Conservation (phyloP, 2,329 filamentous ascomycete genomes). For the Parascedosporium putredinis region DNA sequence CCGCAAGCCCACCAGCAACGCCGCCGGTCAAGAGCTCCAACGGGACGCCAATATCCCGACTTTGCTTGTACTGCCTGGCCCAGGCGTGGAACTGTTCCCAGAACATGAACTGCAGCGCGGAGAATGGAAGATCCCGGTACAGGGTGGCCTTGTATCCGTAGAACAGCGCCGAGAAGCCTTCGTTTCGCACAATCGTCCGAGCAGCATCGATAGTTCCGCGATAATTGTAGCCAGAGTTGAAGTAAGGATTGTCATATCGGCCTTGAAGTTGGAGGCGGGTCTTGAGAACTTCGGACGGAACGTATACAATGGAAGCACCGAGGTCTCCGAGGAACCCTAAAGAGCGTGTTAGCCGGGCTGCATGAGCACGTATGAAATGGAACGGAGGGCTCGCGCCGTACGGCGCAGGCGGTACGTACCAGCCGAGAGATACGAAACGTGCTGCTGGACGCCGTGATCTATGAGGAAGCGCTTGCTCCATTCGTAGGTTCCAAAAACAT, state of each 20-base stretch:
- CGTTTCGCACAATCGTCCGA: constrained; percentile 70
- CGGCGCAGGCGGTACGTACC: constrained; percentile 45
- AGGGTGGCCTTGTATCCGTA: constrained; percentile 96
- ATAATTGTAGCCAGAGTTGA: constrained; percentile 94
- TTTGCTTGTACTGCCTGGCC: constrained; percentile 69
- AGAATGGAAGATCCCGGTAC: constrained; percentile 89
- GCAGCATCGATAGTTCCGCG: constrained; percentile 73
- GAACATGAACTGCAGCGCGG: constrained; percentile 92
- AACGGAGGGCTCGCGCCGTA: not conserved
- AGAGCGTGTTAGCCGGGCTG: constrained; percentile 4
- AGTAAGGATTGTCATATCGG: constrained; percentile 87
- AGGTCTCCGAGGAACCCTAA: constrained; percentile 85
- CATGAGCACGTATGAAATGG: not conserved
- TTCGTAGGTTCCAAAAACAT: constrained; percentile 93
- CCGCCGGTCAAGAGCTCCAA: constrained; percentile 85
- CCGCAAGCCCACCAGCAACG: constrained; percentile 81
- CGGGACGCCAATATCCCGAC: constrained; percentile 72
- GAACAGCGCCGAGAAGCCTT: constrained; percentile 80
- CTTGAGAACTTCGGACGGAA: constrained; percentile 94
- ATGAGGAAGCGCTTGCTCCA: constrained; percentile 86
- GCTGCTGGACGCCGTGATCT: constrained; percentile 70
- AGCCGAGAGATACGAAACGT: constrained; percentile 74
- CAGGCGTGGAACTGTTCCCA: constrained; percentile 87
- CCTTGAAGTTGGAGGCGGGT: constrained; percentile 94
- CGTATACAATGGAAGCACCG: constrained; percentile 85